Evolutionary conservation across 495 filamentous ascomycete genomes (phyloP).

Genomic region (Penicillium herquei): DNA sequence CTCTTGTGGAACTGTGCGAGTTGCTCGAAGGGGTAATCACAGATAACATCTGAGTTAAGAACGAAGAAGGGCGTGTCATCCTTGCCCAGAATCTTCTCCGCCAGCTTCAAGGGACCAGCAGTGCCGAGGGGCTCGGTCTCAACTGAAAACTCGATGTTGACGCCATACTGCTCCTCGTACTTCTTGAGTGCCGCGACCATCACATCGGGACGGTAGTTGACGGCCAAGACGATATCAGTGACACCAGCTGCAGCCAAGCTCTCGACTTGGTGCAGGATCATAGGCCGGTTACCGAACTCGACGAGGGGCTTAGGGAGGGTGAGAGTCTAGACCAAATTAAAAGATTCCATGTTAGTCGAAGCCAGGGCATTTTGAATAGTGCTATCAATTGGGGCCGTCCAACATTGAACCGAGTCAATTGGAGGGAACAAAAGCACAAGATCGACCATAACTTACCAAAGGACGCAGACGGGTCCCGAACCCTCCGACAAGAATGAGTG

Average conservation of each 20-base stretch:
- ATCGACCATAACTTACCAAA: conserved; percentile 66
- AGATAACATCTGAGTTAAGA: conserved; percentile 97
- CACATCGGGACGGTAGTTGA: conserved; percentile 97
- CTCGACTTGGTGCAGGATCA: conserved; percentile 99
- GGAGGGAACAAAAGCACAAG: background rate
- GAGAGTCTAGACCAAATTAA: conserved; percentile 63
- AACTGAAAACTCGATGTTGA: conserved; percentile 95
- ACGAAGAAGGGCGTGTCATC: conserved; percentile 96
- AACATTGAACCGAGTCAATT: conserved; percentile 13
- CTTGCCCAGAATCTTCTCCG: conserved; percentile 89
- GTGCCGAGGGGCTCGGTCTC: conserved; percentile 95
- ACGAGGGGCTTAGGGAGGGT: conserved; percentile 97
- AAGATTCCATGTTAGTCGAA: conserved; percentile 6
- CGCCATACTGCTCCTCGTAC: conserved; percentile 89
- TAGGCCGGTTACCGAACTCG: conserved; percentile 96
- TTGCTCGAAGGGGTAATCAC: conserved; percentile 93
- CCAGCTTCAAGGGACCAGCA: conserved; percentile 92
- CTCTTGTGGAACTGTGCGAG: conserved; percentile 84
- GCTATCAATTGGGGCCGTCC: conserved; percentile 9
- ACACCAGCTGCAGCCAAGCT: conserved; percentile 92
- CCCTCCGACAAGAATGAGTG: conserved; percentile 98
- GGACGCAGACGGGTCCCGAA: conserved; percentile 98
- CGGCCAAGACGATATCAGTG: conserved; percentile 95
- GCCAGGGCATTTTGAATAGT: background rate
- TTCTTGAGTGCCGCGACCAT: conserved; percentile 78